phyloP scores from a whole-genome alignment of 1,139 yeast species.

The Groenewaldozyma auringiensis region DNA sequence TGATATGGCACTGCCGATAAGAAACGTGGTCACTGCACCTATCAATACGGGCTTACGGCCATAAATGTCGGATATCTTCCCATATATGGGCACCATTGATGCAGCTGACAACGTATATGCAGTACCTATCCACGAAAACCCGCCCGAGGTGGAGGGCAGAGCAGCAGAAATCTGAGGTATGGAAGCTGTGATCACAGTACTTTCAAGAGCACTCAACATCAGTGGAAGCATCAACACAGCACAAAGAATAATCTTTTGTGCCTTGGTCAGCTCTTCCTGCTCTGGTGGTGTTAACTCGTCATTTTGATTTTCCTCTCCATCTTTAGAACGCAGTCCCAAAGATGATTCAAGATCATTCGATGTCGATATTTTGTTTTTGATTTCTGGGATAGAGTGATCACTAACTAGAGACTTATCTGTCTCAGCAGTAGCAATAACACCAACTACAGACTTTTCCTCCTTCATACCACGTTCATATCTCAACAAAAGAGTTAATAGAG shows the following conservation, averaged over 20 bases:
- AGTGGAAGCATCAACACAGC: conserved; percentile 13
- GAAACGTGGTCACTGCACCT: conserved; percentile 46
- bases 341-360: not conserved
- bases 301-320: not conserved
- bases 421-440: not conserved
- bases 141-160: conserved; percentile 17
- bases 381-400: not conserved
- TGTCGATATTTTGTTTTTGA: not conserved
- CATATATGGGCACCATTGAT: conserved; percentile 51
- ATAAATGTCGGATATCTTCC: conserved; percentile 53
- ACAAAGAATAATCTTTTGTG: conserved; percentile 8
- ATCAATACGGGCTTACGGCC: conserved; percentile 50
- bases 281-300: not conserved
- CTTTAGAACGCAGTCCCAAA: too few relatives aligned
- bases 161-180: conserved; percentile 24
- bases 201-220: conserved; percentile 23
- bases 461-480: too few relatives aligned
- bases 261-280: not conserved
- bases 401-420: not conserved
- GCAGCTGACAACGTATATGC: conserved; percentile 43
- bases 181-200: conserved; percentile 22
- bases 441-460: not conserved
- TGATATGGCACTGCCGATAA: conserved; percentile 51
- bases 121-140: conserved; percentile 25
- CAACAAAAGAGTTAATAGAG: too few relatives aligned